These are phyloP conservation scores for Sisymbrium irio DNA, from an alignment of 345 rosid species.

Conservation along the genomic window DNA sequence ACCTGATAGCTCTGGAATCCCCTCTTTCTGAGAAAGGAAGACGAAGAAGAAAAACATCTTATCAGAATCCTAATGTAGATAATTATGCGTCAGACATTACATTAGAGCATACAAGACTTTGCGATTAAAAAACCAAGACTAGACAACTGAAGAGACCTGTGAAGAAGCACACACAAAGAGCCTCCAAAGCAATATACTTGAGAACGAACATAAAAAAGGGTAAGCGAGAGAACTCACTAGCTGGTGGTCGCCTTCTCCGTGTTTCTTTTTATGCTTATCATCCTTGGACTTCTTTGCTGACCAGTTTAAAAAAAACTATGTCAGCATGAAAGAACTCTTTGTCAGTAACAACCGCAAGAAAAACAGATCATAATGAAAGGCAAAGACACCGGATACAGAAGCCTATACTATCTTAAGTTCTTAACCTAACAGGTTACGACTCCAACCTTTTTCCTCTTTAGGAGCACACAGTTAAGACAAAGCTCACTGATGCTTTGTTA, in stretches of 20 bases:
- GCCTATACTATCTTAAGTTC: neutral
- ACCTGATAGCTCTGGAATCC: constrained; percentile 58
- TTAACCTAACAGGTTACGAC: neutral
- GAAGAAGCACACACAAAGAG: neutral
- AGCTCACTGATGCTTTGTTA: too few species aligned
- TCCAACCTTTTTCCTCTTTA: neutral
- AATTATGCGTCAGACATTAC: neutral
- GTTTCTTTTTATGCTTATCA: constrained; percentile 58
- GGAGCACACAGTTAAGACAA: neutral
- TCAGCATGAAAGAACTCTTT: constrained; percentile 12
- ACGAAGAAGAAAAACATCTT: neutral
- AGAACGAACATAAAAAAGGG: neutral
- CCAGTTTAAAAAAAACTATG: constrained; percentile 16
- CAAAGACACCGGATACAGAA: neutral
- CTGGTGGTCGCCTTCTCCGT: constrained; percentile 37
- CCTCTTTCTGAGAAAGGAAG: constrained; percentile 44
- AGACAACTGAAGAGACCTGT: neutral
- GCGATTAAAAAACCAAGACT: neutral
- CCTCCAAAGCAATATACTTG: neutral
- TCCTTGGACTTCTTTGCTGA: constrained; percentile 84
- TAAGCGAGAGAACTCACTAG: constrained; percentile 43
- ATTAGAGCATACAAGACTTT: neutral
- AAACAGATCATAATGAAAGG: neutral
- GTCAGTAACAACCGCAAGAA: neutral
- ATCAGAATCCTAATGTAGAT: neutral